Percentiles rank a stretch among this genome's conserved stretches.
phyloP scores from a whole-genome alignment of 306 rosid genomes.

The Inga leiocalycina region DNA sequence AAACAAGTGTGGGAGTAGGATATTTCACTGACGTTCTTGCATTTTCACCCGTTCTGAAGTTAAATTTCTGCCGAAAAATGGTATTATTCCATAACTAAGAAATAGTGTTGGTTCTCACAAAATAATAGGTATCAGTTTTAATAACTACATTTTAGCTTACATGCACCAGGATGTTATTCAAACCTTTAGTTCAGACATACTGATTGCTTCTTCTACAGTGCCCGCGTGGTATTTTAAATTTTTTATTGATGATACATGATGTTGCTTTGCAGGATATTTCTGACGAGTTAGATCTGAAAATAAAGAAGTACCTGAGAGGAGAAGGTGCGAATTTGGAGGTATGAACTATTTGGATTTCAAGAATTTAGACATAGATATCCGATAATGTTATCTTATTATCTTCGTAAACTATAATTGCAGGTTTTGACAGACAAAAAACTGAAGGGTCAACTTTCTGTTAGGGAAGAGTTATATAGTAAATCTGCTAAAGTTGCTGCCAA shows the following conservation, averaged over 20 bases:
- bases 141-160: background rate
- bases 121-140: background rate
- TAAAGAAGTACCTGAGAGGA: constrained; percentile 84
- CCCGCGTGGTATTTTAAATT: background rate
- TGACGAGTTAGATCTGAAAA: constrained; percentile 59
- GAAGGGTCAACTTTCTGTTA: constrained; percentile 66
- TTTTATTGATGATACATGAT: background rate
- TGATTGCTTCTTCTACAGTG: background rate
- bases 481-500: constrained; percentile 82
- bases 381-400: background rate
- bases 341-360: constrained; percentile 17
- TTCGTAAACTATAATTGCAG: constrained; percentile 43
- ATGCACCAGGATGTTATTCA: background rate
- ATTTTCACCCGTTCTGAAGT: background rate
- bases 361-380: background rate
- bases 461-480: constrained; percentile 62
- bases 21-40: background rate
- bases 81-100: background rate
- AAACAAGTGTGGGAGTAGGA: background rate
- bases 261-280: constrained; percentile 50
- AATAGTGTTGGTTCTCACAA: background rate
- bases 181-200: background rate
- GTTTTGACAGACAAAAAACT: constrained; percentile 72
- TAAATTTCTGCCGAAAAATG: background rate
- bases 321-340: constrained; percentile 72